phyloP scores from a whole-genome alignment of 495 filamentous ascomycete genomes.

The Xylaria longipes region DNA sequence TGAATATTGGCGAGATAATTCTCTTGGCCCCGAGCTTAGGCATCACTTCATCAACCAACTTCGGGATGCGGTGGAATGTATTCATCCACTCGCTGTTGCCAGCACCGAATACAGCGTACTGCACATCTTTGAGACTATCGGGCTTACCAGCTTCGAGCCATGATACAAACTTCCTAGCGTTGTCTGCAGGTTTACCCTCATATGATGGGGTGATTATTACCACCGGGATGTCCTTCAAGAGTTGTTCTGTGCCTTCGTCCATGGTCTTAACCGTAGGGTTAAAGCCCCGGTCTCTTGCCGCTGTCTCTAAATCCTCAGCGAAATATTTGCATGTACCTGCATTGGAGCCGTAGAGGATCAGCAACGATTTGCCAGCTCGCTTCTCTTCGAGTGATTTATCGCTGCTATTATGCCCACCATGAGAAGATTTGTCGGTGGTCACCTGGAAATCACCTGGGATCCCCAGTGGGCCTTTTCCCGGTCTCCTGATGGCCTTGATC shows the following conservation, averaged over 20 bases:
- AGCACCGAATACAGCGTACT: conserved; percentile 69
- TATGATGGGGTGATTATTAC: conserved; percentile 66
- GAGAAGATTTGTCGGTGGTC: conserved; percentile 35
- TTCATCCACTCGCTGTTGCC: conserved; percentile 62
- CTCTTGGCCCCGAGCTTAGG: conserved; percentile 54
- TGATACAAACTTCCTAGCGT: conserved; percentile 68
- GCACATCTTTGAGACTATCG: conserved; percentile 53
- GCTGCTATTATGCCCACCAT: background rate
- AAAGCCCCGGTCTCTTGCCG: conserved; percentile 60
- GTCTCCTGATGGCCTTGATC: conserved; percentile 60
- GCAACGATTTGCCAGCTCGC: conserved; percentile 44
- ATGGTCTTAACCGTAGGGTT: conserved; percentile 51
- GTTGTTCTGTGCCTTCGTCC: conserved; percentile 61
- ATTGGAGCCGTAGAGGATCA: conserved; percentile 72
- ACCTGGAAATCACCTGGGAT: conserved; percentile 7
- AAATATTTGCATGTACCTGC: conserved; percentile 72
- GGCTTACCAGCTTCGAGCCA: conserved; percentile 56
- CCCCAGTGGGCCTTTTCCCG: conserved; percentile 53
- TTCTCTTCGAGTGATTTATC: background rate
- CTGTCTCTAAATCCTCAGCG: conserved; percentile 61
- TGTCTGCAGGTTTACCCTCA: conserved; percentile 71
- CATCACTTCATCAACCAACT: conserved; percentile 57
- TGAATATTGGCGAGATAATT: conserved; percentile 56
- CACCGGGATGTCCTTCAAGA: conserved; percentile 65
- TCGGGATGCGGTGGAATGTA: conserved; percentile 73